phyloP scores from a whole-genome alignment of 495 filamentous ascomycete genomes.

The Tuber magnatum region DNA sequence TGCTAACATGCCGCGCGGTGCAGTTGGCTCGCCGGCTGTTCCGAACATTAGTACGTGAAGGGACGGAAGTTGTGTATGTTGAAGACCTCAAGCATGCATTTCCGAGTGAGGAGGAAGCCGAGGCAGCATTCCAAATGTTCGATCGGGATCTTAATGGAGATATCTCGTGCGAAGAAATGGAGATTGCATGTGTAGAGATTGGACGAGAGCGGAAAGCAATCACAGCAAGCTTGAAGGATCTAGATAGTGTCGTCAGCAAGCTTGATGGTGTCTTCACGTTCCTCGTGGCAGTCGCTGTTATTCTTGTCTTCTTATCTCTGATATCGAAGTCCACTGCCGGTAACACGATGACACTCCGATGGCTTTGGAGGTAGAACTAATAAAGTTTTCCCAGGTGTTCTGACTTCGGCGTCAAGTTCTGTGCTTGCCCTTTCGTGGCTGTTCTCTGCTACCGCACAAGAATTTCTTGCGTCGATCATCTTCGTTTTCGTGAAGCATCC shows the following conservation, averaged over 20 bases:
- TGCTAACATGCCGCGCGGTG: conserved; percentile 9
- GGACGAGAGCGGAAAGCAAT: conserved; percentile 92
- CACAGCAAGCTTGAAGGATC: conserved; percentile 84
- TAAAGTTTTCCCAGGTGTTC: conserved; percentile 46
- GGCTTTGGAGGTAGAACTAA: not conserved
- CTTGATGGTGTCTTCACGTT: conserved; percentile 81
- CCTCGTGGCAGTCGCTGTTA: conserved; percentile 66
- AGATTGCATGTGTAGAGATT: conserved; percentile 89
- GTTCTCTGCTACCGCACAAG: conserved; percentile 84
- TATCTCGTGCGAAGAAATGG: conserved; percentile 91
- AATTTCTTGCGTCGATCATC: conserved; percentile 83
- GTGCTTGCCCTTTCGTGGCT: conserved; percentile 87
- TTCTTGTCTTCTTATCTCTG: conserved; percentile 80
- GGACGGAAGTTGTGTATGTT: conserved; percentile 63
- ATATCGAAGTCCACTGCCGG: conserved; percentile 82
- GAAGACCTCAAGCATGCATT: conserved; percentile 77
- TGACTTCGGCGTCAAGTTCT: conserved; percentile 78
- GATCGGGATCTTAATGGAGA: conserved; percentile 97
- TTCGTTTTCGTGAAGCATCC: conserved; percentile 98
- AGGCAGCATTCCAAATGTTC: conserved; percentile 86
- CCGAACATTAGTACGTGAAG: conserved; percentile 72
- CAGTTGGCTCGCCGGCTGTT: conserved; percentile 81
- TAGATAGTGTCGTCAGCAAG: conserved; percentile 91
- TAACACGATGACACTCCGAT: not conserved
- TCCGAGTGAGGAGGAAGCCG: conserved; percentile 76